Percentiles rank a stretch among this genome's conserved stretches.
Evolutionary conservation across 768 basidiomycete species (phyloP).

Genomic region (Trametes elegans): DNA sequence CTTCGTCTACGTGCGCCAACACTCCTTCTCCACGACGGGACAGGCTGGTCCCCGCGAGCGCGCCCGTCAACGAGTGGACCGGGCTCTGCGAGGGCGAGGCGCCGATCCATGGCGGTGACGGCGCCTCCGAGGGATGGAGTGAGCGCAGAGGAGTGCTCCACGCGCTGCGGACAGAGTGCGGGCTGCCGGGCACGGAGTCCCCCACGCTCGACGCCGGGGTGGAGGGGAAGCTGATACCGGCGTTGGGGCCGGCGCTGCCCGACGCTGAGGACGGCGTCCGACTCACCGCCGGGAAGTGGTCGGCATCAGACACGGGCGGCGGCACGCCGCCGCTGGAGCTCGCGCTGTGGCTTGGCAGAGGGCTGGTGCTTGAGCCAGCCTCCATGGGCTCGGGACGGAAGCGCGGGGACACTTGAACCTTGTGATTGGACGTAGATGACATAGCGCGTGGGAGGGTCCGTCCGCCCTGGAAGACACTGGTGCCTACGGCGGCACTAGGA

Average conservation of each 20-base stretch:
- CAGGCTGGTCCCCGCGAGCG: neutral
- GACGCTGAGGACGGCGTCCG: constrained; percentile 30
- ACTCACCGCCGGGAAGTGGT: constrained; percentile 36
- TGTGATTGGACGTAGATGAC: constrained; percentile 43
- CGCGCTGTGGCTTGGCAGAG: constrained; percentile 10
- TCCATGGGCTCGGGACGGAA: constrained; percentile 53
- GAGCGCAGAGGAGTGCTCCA: constrained; percentile 32
- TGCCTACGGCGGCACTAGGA: neutral
- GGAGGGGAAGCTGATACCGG: constrained; percentile 16
- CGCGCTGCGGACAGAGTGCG: constrained; percentile 26
- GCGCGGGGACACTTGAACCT: constrained; percentile 54
- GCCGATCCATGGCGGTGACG: constrained; percentile 15
- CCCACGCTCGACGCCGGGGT: constrained; percentile 15
- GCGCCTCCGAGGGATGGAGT: constrained; percentile 22
- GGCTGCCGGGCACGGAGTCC: constrained; percentile 23
- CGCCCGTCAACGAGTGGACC: neutral
- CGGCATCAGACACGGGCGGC: constrained; percentile 23
- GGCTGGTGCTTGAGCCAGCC: constrained; percentile 42
- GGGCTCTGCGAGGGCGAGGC: constrained; percentile 16
- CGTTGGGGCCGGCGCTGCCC: neutral
- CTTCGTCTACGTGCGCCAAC: constrained; percentile 31
- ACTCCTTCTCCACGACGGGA: neutral
- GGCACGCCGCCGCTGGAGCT: constrained; percentile 12
- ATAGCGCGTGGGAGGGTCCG: constrained; percentile 31
- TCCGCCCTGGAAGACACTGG: constrained; percentile 17